These are phyloP conservation scores for Clonostachys solani DNA, from an alignment of 2,329 filamentous ascomycete species.

Conservation along the genomic window DNA sequence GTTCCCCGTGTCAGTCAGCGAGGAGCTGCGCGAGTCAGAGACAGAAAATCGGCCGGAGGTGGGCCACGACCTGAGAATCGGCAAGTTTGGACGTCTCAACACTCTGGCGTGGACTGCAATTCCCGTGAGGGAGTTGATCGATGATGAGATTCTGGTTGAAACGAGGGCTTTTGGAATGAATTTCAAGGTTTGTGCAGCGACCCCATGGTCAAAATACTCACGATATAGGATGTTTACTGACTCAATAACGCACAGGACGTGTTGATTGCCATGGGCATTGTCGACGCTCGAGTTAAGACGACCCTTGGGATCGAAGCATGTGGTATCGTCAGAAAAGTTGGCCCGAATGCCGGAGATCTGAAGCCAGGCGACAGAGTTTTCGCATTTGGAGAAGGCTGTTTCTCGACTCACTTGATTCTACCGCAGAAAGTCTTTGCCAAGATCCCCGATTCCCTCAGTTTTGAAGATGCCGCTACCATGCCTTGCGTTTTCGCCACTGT, in stretches of 20 bases:
- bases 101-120: too few species aligned
- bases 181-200: too few species aligned
- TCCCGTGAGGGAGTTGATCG: too few species aligned
- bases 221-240: too few species aligned
- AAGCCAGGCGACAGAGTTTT: slow-evolving; percentile 11
- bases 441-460: slow-evolving; percentile 3
- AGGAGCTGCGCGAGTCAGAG: too few species aligned
- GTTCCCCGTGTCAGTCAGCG: too few species aligned
- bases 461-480: slow-evolving; percentile 18
- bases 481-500: slow-evolving; percentile 4
- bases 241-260: slow-evolving; percentile 14
- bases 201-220: too few species aligned
- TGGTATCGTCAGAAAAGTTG: slow-evolving; percentile 11
- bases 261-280: slow-evolving; percentile 26
- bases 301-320: slow-evolving; percentile 26
- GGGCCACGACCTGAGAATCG: too few species aligned
- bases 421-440: not conserved
- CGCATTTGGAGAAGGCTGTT: slow-evolving; percentile 11
- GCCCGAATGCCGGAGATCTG: slow-evolving; percentile 8
- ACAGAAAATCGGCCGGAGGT: too few species aligned
- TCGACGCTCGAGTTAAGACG: slow-evolving; percentile 9
- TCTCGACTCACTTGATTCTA: slow-evolving; percentile 7
- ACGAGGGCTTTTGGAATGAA: too few species aligned
- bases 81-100: too few species aligned
- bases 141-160: too few species aligned